Evolutionary conservation across 1,284 basidiomycete species (phyloP), one percentile per base, ranked within the genome.

Genomic region (Pterula multifida): DNA sequence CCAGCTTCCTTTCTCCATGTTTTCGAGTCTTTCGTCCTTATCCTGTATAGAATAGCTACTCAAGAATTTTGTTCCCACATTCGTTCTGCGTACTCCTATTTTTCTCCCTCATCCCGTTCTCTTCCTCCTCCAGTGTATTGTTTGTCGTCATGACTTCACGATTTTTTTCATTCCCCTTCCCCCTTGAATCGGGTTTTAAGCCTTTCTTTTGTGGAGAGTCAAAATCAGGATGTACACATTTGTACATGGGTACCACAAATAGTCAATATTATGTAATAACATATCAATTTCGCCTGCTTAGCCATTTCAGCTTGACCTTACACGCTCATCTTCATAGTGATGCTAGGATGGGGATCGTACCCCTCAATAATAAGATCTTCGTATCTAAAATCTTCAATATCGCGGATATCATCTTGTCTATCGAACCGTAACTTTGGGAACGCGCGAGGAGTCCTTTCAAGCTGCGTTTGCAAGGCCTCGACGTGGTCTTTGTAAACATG

Each of bases 241-340:
- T n/a, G n/a, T n/a, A n/a, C n/a, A n/a, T n/a, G n/a, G n/a, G n/a
- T n/a, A n/a, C n/a, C n/a, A n/a, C n/a, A n/a, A n/a, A n/a, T n/a
- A n/a, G n/a, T n/a, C n/a, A n/a, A n/a, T n/a, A n/a, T n/a, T n/a
- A n/a, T n/a, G n/a, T n/a, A n/a, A n/a, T n/a, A n/a, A n/a, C n/a
- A n/a, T n/a, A n/a, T n/a, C n/a, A n/a, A n/a, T n/a, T n/a, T n/a
- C n/a, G n/a, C n/a, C n/a, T n/a, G n/a, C n/a, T n/a, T n/a, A n/a
- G n/a, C n/a, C 32, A 35, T 35, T 35, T 35, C 32, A n/a, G n/a
- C 32, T 35, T 11, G 32, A n/a, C 9, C 9, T 17, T 42, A 92
- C 36, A 96, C 90, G 64, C 90, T 94, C 95, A 98, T 98, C 72
- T 93, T 93, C 95, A 98, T 98, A 49, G 89, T 75, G 60, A 98